Conservation (phyloP, 78 protist species). For the Dictyostelium citrinum region DNA sequence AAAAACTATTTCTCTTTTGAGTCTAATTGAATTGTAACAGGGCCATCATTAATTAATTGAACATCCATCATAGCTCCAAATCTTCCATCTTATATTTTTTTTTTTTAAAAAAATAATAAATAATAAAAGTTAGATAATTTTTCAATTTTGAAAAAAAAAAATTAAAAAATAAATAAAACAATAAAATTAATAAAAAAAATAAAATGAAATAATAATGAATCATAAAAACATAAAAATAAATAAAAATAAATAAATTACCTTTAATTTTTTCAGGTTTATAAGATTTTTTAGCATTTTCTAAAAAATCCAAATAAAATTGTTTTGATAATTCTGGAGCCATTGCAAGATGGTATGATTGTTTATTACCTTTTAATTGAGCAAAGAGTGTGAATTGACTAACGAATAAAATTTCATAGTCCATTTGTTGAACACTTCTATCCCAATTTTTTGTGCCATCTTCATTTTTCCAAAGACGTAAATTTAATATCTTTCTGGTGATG, state of each 20-base stretch:
- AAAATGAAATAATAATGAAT: too few species aligned
- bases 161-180: neutral
- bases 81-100: conserved; percentile 52
- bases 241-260: conserved; percentile 26
- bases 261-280: conserved; percentile 43
- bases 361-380: conserved; percentile 60
- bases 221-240: neutral
- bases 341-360: conserved; percentile 86
- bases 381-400: conserved; percentile 87
- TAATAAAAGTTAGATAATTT: too few species aligned
- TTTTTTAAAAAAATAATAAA: too few species aligned
- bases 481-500: conserved; percentile 30
- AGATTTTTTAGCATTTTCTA: neutral
- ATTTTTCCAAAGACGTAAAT: conserved; percentile 22
- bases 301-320: conserved; percentile 23
- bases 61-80: conserved; percentile 90
- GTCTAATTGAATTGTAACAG: conserved; percentile 82
- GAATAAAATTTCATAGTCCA: conserved; percentile 60
- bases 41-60: conserved; percentile 83
- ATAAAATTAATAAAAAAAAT: neutral
- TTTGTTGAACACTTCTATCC: conserved; percentile 53
- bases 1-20: neutral
- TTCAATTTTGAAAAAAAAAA: too few species aligned
- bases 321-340: conserved; percentile 3
- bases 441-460: conserved; percentile 60